A percentile compares a stretch with the other conserved stretches of the same genome.
phyloP scores from a whole-genome alignment of 1,139 yeast genomes.

The Yamadazyma diddensiae region DNA sequence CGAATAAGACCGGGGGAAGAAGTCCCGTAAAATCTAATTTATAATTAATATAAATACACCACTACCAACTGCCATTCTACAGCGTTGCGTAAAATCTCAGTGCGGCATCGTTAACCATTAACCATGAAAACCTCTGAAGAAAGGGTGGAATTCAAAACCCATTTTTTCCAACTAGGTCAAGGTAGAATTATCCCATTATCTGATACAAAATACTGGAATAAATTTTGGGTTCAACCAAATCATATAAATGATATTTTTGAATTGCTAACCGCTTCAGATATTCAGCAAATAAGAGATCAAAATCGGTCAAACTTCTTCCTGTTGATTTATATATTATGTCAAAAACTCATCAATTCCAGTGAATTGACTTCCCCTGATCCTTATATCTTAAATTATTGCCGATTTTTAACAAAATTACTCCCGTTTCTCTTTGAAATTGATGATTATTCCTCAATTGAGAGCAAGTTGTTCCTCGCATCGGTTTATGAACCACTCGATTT shows the following conservation, averaged over 20 bases:
- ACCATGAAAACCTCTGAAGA: conserved; percentile 74
- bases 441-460: conserved; percentile 34
- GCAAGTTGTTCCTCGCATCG: conserved; percentile 31
- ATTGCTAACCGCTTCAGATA: conserved; percentile 53
- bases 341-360: conserved; percentile 25
- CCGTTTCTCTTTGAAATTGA: conserved; percentile 66
- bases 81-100: background rate
- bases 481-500: conserved; percentile 15
- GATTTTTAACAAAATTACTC: conserved; percentile 61
- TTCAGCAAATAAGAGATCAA: conserved; percentile 56
- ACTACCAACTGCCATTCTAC: background rate
- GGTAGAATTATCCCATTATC: conserved; percentile 42
- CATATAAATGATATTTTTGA: conserved; percentile 52
- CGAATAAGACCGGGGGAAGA: conserved; percentile 13
- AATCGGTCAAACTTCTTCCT: conserved; percentile 56
- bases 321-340: conserved; percentile 43
- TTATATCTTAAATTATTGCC: conserved; percentile 52
- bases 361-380: conserved; percentile 3
- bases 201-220: conserved; percentile 53
- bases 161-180: conserved; percentile 63
- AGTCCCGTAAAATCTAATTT: conserved; percentile 6
- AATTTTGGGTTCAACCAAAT: conserved; percentile 30
- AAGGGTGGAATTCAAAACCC: conserved; percentile 56
- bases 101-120: too few species aligned
- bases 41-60: background rate